Evolutionary conservation across 352 stramenopile genomes (phyloP), one percentile per base, ranked within the genome.

Genomic region (Globisporangium rhizosaccharum): DNA sequence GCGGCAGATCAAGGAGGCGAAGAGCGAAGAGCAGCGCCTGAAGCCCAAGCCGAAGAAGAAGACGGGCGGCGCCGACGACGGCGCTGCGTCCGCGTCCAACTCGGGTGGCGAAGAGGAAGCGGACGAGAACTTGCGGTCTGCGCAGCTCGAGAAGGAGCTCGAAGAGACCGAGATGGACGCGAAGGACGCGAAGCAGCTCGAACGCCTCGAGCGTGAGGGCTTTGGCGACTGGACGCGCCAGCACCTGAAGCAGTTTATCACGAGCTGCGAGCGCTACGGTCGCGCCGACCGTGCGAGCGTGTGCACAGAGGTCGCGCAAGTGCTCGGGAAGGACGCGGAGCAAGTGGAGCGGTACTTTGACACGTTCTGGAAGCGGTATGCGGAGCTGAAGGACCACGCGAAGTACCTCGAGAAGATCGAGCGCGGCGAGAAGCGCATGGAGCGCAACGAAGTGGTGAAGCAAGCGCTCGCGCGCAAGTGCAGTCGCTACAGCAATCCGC

Each of bases 321-420:
- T 98, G 46, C 90, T 95, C 15, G 87, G 70, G 8, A 99, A 99
- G 72, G 81, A 94, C 53, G 55, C 87, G 23, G 72, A 67, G 10
- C 91, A 99, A 62, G 91, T 99, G 37, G 79, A 95, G 61, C 81
- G 84, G 17, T 99, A 99, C 71, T 98, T 97, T 70, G 80, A 96
- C 15, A 94, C 90, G 7, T 99, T 99, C 60, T 98, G 92, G 95
- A 82, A 84, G 51, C 88, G 97, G 17, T 98, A 96, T 71, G 73
- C 78, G 18, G 90, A 98, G 67, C 83, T 99, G 20, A 77, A 91
- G 59, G 96, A 99, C 62, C 69, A 92, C 59, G 63, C 73, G 23
- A 97, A 95, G 67, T 90, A 92, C 65, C 87, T 98, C 42, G 96
- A 99, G 58, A 96, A 94, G 59, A 98, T 99, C 65, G 94, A 99